phyloP scores from a whole-genome alignment of 306 rosid species.

The Casuarina equisetifolia region DNA sequence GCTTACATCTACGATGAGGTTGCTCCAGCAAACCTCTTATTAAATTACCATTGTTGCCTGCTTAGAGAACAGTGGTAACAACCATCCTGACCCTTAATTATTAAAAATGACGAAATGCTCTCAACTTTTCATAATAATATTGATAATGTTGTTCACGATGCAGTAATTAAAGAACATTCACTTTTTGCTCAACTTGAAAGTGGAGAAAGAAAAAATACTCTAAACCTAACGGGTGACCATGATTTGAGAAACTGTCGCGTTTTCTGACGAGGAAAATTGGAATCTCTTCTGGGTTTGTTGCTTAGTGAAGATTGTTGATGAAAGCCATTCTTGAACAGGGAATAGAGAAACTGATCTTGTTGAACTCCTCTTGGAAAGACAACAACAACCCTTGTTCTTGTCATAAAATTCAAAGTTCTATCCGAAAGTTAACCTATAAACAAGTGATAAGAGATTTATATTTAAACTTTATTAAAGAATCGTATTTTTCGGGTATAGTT shows the following conservation, averaged over 20 bases:
- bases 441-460: too few species aligned
- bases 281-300: neutral
- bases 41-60: neutral
- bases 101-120: constrained; percentile 1
- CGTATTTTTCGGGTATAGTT: too few species aligned
- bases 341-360: too few species aligned
- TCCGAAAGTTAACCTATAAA: too few species aligned
- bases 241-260: neutral
- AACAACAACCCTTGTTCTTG: too few species aligned
- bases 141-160: neutral
- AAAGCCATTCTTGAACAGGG: too few species aligned
- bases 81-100: neutral
- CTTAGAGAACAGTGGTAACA: neutral
- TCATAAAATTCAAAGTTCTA: too few species aligned
- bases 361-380: too few species aligned
- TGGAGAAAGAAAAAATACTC: too few species aligned
- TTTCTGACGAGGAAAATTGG: neutral
- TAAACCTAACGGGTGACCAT: neutral
- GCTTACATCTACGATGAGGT: too few species aligned
- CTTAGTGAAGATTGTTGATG: too few species aligned
- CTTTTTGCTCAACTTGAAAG: neutral
- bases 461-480: too few species aligned
- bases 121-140: neutral
- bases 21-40: neutral
- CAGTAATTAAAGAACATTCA: neutral